These are phyloP conservation scores for Choanephora cucurbitarum DNA, from an alignment of 371 early-diverging fungal genomes.

Conservation along the genomic window DNA sequence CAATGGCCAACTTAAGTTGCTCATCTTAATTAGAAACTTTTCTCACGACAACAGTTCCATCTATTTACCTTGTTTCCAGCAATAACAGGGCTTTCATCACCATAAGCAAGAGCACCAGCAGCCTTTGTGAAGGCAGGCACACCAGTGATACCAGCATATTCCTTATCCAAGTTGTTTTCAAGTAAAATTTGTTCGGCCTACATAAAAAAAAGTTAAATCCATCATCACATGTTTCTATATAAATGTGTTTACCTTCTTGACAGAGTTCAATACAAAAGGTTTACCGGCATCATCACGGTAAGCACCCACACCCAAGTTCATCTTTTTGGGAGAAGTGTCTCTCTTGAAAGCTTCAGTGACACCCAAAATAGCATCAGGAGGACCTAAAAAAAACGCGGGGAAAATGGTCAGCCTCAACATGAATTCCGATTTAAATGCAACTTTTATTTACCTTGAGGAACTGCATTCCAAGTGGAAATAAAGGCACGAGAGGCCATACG, in stretches of 20 bases:
- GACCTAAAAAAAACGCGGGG: slow-evolving; percentile 53
- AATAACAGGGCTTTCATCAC: slow-evolving; percentile 72
- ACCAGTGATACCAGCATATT: slow-evolving; percentile 96
- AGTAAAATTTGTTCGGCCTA: slow-evolving; percentile 84
- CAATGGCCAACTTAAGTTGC: slow-evolving; percentile 86
- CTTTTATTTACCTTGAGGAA: slow-evolving; percentile 66
- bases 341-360: slow-evolving; percentile 96
- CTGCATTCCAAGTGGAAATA: slow-evolving; percentile 74
- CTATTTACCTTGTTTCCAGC: slow-evolving; percentile 68
- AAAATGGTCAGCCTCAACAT: background rate
- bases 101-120: slow-evolving; percentile 89
- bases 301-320: slow-evolving; percentile 98
- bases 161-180: slow-evolving; percentile 81
- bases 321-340: slow-evolving; percentile 88
- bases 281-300: slow-evolving; percentile 95
- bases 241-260: slow-evolving; percentile 70
- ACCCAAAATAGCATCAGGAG: slow-evolving; percentile 96
- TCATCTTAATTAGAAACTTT: background rate
- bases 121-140: slow-evolving; percentile 81
- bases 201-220: slow-evolving; percentile 8
- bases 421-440: no score
- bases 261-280: slow-evolving; percentile 89
- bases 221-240: background rate
- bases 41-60: background rate
- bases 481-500: slow-evolving; percentile 56